Evolutionary conservation across 176 grass and related monocot genomes (phyloP).

Genomic region (Oryza nivara): DNA sequence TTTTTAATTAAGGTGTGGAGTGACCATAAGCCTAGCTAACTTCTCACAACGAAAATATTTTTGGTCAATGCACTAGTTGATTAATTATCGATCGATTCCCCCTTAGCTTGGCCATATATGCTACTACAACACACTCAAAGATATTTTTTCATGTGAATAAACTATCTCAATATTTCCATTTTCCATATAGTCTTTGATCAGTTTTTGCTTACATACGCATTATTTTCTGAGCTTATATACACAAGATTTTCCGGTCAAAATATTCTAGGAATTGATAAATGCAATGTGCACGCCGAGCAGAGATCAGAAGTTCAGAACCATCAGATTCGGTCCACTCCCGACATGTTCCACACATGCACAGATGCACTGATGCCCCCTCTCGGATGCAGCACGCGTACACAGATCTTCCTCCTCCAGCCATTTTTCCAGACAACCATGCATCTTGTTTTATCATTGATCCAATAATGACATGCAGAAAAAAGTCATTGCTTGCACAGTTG

Average conservation of each 20-base stretch:
- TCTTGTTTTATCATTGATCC: not conserved
- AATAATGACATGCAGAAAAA: not conserved
- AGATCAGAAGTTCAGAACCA: not conserved
- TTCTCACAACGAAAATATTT: no score
- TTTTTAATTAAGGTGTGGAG: not conserved
- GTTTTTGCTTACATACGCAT: not conserved
- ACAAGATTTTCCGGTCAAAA: not conserved
- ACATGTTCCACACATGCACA: slow-evolving; percentile 24
- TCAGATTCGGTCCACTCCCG: slow-evolving; percentile 9
- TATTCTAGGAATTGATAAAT: not conserved
- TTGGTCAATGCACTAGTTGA: not conserved
- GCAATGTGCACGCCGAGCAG: not conserved
- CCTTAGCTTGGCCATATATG: not conserved
- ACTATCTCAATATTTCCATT: not conserved
- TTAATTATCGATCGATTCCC: not conserved
- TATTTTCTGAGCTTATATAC: not conserved
- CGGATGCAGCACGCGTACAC: not conserved
- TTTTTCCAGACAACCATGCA: slow-evolving; percentile 3
- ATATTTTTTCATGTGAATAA: no score
- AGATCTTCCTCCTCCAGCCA: not conserved
- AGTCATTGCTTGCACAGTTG: not conserved
- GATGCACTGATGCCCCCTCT: not conserved
- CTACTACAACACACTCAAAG: not conserved
- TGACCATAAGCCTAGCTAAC: not conserved
- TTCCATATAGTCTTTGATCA: not conserved